Evolutionary conservation across 352 stramenopile species (phyloP), one percentile per base, ranked within the genome.

Genomic region (Aphanomyces stellatus): DNA sequence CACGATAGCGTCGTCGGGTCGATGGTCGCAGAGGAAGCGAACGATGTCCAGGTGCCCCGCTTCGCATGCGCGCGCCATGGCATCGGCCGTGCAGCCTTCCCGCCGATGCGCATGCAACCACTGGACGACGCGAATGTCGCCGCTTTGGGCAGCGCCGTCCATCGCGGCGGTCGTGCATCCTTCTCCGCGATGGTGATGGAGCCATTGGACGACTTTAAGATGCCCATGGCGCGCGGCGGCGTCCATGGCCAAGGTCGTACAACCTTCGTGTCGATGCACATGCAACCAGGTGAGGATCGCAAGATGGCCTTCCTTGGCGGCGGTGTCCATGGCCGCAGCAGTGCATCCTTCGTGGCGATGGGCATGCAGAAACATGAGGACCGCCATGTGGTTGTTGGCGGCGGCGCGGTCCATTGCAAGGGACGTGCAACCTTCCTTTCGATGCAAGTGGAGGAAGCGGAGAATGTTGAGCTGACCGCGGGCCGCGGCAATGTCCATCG

Each of bases 401-500:
- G 74, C 72, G 6, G 70, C 74, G n/a, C 17, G n/a, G 46, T 65
- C 46, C 25, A 65, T 55, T 74, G 74, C 31, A 61, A 31, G 74
- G 73, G 17, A 78, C 68, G 28, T 67, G 68, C 74, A 80, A 75
- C 65, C 77, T 41, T 72, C 75, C 33, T 41, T 62, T 33, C 72
- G 78, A 42, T 81, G 69, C 30, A 69, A 33, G 17, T 83, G 66
- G 2, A 83, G 62, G 42, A 69, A 79, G 0, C 35, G 66, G 22
- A 83, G 55, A 61, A 81, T 73, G 49, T 74, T 43, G 8, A 81
- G 41, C 40, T 74, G 55, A 1, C 74, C 74, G 49, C 74, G 75
- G 42, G 19, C 30, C 15, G 49, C 49, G 7, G 49, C 49, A 24
- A 35, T 3, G 19, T 57, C 30, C 49, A 57, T 57, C 6, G 49